Percentiles rank a stretch among this genome's conserved stretches.
phyloP scores from a whole-genome alignment of 495 filamentous ascomycete genomes.

The Halenospora varia region DNA sequence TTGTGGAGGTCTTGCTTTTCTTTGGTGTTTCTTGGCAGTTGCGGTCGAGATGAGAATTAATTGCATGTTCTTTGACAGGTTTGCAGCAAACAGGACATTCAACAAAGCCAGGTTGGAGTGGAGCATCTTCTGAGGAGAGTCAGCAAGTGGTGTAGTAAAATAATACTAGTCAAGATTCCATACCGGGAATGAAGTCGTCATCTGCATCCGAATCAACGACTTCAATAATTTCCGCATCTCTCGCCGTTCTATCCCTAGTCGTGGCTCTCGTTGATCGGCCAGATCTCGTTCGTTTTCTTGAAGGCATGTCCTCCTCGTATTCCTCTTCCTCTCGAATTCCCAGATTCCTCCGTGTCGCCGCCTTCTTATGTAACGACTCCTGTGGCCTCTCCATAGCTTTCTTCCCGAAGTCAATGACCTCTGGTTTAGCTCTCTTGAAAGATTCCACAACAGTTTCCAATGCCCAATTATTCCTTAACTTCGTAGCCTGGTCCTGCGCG shows the following conservation, averaged over 20 bases:
- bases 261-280: constrained; percentile 26
- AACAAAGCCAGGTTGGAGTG: constrained; percentile 68
- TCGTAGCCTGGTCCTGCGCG: constrained; percentile 70
- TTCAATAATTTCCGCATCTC: background rate
- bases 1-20: constrained; percentile 9
- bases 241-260: no score
- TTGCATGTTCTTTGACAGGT: constrained; percentile 69
- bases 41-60: constrained; percentile 74
- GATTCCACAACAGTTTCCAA: constrained; percentile 80
- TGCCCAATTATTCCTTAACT: constrained; percentile 76
- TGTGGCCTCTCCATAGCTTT: constrained; percentile 27
- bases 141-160: constrained; percentile 21
- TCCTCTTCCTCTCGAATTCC: constrained; percentile 28
- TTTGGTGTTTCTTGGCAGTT: constrained; percentile 21
- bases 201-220: constrained; percentile 26
- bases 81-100: constrained; percentile 76
- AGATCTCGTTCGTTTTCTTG: constrained; percentile 43
- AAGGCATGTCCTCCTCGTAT: constrained; percentile 33
- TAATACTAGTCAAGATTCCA: background rate
- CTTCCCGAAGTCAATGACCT: constrained; percentile 57
- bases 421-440: constrained; percentile 62
- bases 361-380: constrained; percentile 14
- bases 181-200: constrained; percentile 25
- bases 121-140: no score
- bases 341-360: no score